Base-by-base conservation (phyloP, 257 asterid species). In the Voacanga thouarsii region DNA sequence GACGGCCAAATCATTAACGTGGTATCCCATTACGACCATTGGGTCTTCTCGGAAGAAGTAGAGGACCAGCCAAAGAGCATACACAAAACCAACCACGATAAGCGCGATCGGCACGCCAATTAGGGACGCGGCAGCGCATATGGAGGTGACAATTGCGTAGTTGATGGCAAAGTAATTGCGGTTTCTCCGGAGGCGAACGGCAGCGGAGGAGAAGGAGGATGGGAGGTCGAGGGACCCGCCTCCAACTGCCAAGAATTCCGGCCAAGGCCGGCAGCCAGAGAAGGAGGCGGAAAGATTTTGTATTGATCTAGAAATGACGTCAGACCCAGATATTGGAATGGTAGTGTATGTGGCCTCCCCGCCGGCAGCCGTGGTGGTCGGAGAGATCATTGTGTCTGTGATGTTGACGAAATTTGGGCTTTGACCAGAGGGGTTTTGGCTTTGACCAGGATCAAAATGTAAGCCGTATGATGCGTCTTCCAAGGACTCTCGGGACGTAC, bases 31-130 rank as follows among this genome's bases (percentile, higher is more conserved):
- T 19, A 92, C 55, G 72, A 87, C 24, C 83, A 94, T 50, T 43
- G 97, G 98, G 77, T 87, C 98, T 71, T 92, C 96, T 1, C 97
- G 88, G 67, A 91, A 92, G 75, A 92, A 89, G 76, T 84, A 78
- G 64, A 92, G 85, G 37, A 90, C 80, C 77, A 94, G 78, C 97
- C 98, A 92, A 4, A 87, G 80, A 49, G 84, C 81, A 77, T 81
- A 89, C 7, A 90, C 83, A 79, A 83, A 77, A 3, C 84, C 86
- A 72, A 85, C 23, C 37, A 83, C n/a, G 7, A 88, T 47, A 74
- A 94, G 81, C 78, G 87, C 82, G 19, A 86, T 37, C 26, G 98
- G 98, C 3, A 84, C 44, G 55, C 85, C 86, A 81, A 93, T 75
- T 10, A 92, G 91, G 45, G 97, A 86, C 4, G 68, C 43, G 75